Evolutionary conservation across 2,329 filamentous ascomycete genomes (phyloP).

Genomic region (Verticillium zaregamsianum): DNA sequence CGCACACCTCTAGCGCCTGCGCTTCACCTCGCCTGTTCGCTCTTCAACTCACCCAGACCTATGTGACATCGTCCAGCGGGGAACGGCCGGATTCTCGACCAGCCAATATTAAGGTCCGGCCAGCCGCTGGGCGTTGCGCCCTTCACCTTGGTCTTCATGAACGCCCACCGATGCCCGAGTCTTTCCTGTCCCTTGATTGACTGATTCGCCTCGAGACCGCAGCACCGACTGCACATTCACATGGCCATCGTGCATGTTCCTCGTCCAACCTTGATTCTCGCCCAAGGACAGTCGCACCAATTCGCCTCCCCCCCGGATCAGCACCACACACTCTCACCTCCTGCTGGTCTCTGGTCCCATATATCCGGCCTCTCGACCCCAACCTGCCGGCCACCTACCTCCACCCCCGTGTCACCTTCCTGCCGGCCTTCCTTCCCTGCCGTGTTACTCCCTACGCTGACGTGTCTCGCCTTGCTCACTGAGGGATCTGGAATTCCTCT

Average conservation of each 20-base stretch:
- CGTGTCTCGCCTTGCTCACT: slow-evolving; percentile 7
- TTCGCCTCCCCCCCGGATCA: slow-evolving; percentile 63
- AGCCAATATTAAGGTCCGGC: slow-evolving; percentile 51
- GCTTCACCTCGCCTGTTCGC: slow-evolving; percentile 14
- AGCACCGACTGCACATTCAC: slow-evolving; percentile 15
- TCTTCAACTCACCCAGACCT: not conserved
- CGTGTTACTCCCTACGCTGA: slow-evolving; percentile 1
- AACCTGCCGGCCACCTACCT: not conserved
- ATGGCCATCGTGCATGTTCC: slow-evolving; percentile 24
- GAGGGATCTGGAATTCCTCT: slow-evolving; percentile 22
- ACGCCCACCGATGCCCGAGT: slow-evolving; percentile 11
- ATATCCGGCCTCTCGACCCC: slow-evolving; percentile 11
- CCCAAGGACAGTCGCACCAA: not conserved
- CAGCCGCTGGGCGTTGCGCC: slow-evolving; percentile 36
- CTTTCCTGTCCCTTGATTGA: slow-evolving; percentile 18
- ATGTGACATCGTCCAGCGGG: slow-evolving; percentile 32
- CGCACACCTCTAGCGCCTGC: slow-evolving; percentile 21
- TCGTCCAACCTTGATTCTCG: slow-evolving; percentile 2
- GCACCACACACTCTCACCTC: slow-evolving; percentile 62
- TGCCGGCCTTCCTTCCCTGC: slow-evolving; percentile 10
- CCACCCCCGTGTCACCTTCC: slow-evolving; percentile 1
- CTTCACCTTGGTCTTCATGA: slow-evolving; percentile 16
- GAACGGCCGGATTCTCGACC: slow-evolving; percentile 28
- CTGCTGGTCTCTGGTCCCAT: slow-evolving; percentile 18
- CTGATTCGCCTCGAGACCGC: slow-evolving; percentile 1